Conservation (phyloP, 306 rosid species). For the Vigna hirtella region DNA sequence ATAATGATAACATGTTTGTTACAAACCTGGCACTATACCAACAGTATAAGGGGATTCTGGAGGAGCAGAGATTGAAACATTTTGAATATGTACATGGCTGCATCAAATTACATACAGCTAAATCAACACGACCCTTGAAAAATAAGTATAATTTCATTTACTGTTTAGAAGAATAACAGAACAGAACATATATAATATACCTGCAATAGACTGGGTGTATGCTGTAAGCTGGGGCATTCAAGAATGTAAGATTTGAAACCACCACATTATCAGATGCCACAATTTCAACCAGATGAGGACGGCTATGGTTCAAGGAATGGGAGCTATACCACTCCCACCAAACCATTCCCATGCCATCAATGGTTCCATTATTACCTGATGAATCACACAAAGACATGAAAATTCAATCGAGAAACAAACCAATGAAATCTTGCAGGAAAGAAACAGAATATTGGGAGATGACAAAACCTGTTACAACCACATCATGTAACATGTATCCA, state of each 20-base stretch:
- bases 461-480: constrained; percentile 86
- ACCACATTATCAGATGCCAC: constrained; percentile 67
- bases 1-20: neutral
- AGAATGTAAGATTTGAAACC: constrained; percentile 90
- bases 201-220: constrained; percentile 99
- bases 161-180: constrained; percentile 34
- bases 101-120: constrained; percentile 47
- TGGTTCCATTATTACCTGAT: constrained; percentile 89
- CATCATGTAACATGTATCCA: constrained; percentile 83
- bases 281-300: constrained; percentile 92
- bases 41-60: constrained; percentile 80
- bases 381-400: constrained; percentile 37
- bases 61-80: constrained; percentile 79
- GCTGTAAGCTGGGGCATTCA: constrained; percentile 87
- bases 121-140: constrained; percentile 15
- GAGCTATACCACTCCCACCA: constrained; percentile 95
- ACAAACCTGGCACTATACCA: constrained; percentile 95
- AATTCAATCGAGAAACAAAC: constrained; percentile 40
- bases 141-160: constrained; percentile 3
- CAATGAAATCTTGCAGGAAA: neutral
- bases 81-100: constrained; percentile 86
- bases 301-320: constrained; percentile 79
- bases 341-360: constrained; percentile 86
- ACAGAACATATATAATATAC: constrained; percentile 44
- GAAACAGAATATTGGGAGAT: neutral